Evolutionary conservation across 2,329 filamentous ascomycete genomes (phyloP).

Genomic region (Venturia aucupariae): DNA sequence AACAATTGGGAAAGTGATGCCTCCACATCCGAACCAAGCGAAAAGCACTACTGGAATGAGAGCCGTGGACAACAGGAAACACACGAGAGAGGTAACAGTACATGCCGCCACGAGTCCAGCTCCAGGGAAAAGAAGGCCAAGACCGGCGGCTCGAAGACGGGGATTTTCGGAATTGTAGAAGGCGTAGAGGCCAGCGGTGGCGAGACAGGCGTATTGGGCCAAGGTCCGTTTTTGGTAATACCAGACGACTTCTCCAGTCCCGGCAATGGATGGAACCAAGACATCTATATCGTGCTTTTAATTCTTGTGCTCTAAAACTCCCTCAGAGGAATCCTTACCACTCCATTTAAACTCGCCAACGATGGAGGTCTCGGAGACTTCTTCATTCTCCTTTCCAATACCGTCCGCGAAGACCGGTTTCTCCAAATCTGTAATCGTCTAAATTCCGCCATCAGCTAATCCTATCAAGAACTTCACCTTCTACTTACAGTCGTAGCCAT

Average conservation of each 20-base stretch:
- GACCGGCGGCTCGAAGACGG: slow-evolving; percentile 4
- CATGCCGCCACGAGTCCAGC: slow-evolving; percentile 6
- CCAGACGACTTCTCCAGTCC: neutral
- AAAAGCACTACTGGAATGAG: slow-evolving; percentile 9
- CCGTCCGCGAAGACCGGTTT: neutral
- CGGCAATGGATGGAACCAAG: slow-evolving; percentile 5
- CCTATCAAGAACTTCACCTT: no score
- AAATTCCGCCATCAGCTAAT: no score
- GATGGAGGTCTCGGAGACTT: neutral
- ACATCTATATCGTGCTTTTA: neutral
- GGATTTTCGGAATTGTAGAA: slow-evolving; percentile 12
- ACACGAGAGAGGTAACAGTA: neutral
- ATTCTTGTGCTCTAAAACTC: no score
- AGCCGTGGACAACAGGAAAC: slow-evolving; percentile 7
- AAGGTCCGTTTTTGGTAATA: slow-evolving; percentile 11
- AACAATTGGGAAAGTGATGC: slow-evolving; percentile 3
- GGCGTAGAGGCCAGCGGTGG: neutral
- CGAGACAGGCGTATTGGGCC: slow-evolving; percentile 6
- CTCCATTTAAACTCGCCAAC: neutral
- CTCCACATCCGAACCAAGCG: slow-evolving; percentile 11
- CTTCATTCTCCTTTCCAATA: neutral
- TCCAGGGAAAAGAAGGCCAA: slow-evolving; percentile 8
- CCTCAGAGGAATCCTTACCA: no score
- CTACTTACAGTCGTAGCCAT: neutral
- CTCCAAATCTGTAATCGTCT: neutral